phyloP scores from a whole-genome alignment of 1,139 yeast genomes.

The Kurtzmaniella quercitrusa region DNA sequence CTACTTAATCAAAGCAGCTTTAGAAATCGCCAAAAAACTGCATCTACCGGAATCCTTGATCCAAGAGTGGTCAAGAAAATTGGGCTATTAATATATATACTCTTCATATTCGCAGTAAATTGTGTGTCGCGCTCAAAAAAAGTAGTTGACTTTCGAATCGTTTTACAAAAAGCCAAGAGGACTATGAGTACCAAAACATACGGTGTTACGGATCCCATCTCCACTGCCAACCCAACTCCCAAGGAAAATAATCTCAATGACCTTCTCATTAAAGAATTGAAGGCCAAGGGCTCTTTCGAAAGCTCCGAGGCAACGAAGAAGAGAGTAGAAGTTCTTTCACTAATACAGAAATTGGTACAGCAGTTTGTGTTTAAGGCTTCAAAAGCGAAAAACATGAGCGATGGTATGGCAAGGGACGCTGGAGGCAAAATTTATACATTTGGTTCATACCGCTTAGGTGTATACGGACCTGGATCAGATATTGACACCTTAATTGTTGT shows the following conservation, averaged over 20 bases:
- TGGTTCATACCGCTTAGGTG: slow-evolving; percentile 93
- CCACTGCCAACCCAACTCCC: slow-evolving; percentile 78
- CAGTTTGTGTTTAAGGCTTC: slow-evolving; percentile 84
- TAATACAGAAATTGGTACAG: slow-evolving; percentile 66
- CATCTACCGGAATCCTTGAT: slow-evolving; percentile 10
- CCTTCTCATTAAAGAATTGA: slow-evolving; percentile 69
- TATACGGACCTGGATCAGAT: slow-evolving; percentile 97
- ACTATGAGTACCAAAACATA: slow-evolving; percentile 31
- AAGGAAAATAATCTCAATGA: slow-evolving; percentile 76
- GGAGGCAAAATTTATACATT: slow-evolving; percentile 95
- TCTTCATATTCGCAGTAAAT: neutral
- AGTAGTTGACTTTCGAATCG: neutral
- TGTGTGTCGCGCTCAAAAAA: neutral
- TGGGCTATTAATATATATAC: slow-evolving; percentile 2
- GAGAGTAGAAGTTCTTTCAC: slow-evolving; percentile 68
- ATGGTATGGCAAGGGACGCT: slow-evolving; percentile 95
- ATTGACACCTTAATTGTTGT: slow-evolving; percentile 93
- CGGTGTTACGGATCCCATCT: slow-evolving; percentile 92
- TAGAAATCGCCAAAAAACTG: slow-evolving; percentile 12
- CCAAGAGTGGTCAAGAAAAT: slow-evolving; percentile 7
- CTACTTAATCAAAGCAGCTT: slow-evolving; percentile 12
- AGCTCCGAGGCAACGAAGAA: slow-evolving; percentile 74
- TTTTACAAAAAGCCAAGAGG: neutral
- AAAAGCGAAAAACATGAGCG: slow-evolving; percentile 81
- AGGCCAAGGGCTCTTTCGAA: slow-evolving; percentile 86